Conservation (phyloP, 768 basidiomycete species). For the Dioszegia crocea region DNA sequence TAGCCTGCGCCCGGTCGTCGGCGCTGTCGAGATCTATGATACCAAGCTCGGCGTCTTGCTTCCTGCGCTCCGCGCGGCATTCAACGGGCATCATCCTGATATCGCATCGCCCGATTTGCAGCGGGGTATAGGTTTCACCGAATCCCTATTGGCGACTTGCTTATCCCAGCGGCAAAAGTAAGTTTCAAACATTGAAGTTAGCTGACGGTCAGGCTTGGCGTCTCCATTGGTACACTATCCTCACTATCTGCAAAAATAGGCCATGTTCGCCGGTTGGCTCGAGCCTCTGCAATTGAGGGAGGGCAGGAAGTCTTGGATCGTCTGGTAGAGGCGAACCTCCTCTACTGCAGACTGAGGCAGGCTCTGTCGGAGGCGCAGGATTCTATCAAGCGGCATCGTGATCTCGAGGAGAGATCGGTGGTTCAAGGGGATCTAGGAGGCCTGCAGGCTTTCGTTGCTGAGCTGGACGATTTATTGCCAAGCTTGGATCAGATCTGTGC, state of each 20-base stretch:
- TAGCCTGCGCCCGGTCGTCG: conserved; percentile 4
- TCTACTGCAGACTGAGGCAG: conserved; percentile 3
- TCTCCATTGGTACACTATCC: neutral
- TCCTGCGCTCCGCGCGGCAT: conserved; percentile 61
- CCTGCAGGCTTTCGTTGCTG: conserved; percentile 20
- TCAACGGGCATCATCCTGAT: conserved; percentile 72
- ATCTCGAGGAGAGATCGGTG: conserved; percentile 19
- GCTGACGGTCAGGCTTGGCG: neutral
- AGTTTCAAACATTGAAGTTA: conserved; percentile 6
- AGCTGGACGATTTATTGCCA: conserved; percentile 11
- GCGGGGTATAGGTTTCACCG: conserved; percentile 69
- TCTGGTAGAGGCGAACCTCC: conserved; percentile 2
- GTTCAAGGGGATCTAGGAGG: conserved; percentile 12
- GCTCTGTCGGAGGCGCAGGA: conserved; percentile 25
- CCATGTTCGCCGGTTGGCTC: conserved; percentile 16
- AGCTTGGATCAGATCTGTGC: conserved; percentile 4
- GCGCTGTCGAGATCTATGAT: conserved; percentile 41
- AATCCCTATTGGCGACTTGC: conserved; percentile 70
- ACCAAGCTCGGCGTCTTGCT: conserved; percentile 60
- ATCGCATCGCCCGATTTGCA: conserved; percentile 80
- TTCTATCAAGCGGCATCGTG: conserved; percentile 26
- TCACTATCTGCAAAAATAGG: neutral
- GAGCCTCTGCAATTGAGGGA: conserved; percentile 15
- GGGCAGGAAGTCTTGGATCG: conserved; percentile 5
- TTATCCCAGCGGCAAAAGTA: conserved; percentile 64